These are phyloP conservation scores for Pterocarpus macrocarpus DNA, from an alignment of 306 rosid species.

Conservation along the genomic window DNA sequence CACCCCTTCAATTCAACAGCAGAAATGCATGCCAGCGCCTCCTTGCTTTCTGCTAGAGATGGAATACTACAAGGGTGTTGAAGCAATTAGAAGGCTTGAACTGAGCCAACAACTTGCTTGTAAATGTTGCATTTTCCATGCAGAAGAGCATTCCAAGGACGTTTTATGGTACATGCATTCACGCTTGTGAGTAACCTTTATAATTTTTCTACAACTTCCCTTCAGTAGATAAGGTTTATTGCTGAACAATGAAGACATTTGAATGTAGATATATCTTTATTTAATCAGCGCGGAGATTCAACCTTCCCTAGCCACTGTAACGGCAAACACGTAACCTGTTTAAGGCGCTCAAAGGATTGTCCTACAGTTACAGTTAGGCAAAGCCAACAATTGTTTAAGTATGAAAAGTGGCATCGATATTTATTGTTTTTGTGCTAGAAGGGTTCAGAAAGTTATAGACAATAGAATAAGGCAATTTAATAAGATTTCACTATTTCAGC, in stretches of 20 bases:
- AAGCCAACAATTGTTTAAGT: background rate
- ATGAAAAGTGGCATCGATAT: background rate
- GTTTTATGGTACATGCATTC: constrained; percentile 9
- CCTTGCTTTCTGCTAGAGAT: constrained; percentile 63
- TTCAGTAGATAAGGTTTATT: constrained; percentile 19
- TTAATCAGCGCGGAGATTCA: background rate
- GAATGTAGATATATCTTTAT: constrained; percentile 7
- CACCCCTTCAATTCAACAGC: constrained; percentile 72
- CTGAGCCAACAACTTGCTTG: constrained; percentile 17
- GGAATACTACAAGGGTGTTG: constrained; percentile 59
- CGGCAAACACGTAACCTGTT: background rate
- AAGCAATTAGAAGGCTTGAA: constrained; percentile 35
- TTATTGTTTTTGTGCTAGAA: background rate
- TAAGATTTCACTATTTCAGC: constrained; percentile 20
- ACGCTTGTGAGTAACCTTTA: constrained; percentile 5
- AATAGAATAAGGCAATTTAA: background rate
- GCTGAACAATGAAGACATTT: constrained; percentile 1
- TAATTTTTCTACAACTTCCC: constrained; percentile 20
- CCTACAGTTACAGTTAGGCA: background rate
- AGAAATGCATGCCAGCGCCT: constrained; percentile 53
- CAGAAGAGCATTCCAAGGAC: constrained; percentile 14
- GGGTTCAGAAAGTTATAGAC: constrained; percentile 13
- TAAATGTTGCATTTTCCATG: constrained; percentile 12
- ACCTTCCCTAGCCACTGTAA: background rate
- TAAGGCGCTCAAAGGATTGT: background rate